A percentile compares a stretch with the other conserved stretches of the same genome.
Conservation (phyloP, 2,329 filamentous ascomycete genomes). For the Plenodomus biglobosus region DNA sequence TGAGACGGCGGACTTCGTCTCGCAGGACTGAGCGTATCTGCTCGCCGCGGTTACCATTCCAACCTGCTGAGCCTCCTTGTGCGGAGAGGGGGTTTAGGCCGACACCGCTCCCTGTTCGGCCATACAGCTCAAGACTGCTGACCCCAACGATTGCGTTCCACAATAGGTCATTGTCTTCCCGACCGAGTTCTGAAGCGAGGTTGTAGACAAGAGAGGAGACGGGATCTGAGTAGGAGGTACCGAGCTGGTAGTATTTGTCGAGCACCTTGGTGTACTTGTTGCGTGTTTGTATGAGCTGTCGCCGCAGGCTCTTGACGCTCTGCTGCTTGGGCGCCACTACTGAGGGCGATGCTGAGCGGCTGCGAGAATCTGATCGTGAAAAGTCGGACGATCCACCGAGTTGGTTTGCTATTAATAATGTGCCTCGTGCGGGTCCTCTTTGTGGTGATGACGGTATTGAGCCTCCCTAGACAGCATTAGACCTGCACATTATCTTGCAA, state of each 20-base stretch:
- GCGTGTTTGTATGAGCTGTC: slow-evolving; percentile 72
- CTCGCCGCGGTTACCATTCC: slow-evolving; percentile 80
- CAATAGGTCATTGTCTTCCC: slow-evolving; percentile 93
- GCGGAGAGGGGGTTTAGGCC: slow-evolving; percentile 61
- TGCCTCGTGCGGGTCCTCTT: slow-evolving; percentile 62
- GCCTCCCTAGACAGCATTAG: slow-evolving; percentile 43
- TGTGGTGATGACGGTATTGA: slow-evolving; percentile 69
- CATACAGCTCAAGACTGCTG: slow-evolving; percentile 89
- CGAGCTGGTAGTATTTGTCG: slow-evolving; percentile 80
- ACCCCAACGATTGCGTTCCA: slow-evolving; percentile 96
- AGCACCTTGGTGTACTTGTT: slow-evolving; percentile 75
- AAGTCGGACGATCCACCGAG: slow-evolving; percentile 44
- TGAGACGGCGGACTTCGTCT: slow-evolving; percentile 91
- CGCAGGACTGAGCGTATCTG: slow-evolving; percentile 82
- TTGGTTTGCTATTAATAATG: slow-evolving; percentile 49
- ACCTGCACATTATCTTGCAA: background rate
- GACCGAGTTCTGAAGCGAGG: slow-evolving; percentile 87
- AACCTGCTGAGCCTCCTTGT: slow-evolving; percentile 63
- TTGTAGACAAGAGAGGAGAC: slow-evolving; percentile 95
- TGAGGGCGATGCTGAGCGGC: slow-evolving; percentile 39
- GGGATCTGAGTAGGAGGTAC: slow-evolving; percentile 90
- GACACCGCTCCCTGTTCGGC: slow-evolving; percentile 78
- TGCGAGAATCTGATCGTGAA: slow-evolving; percentile 45
- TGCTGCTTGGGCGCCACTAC: slow-evolving; percentile 56
- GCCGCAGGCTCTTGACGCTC: slow-evolving; percentile 71